These are phyloP conservation scores for Madurella fahalii DNA, from an alignment of 2,329 filamentous ascomycete species.

Conservation along the genomic window DNA sequence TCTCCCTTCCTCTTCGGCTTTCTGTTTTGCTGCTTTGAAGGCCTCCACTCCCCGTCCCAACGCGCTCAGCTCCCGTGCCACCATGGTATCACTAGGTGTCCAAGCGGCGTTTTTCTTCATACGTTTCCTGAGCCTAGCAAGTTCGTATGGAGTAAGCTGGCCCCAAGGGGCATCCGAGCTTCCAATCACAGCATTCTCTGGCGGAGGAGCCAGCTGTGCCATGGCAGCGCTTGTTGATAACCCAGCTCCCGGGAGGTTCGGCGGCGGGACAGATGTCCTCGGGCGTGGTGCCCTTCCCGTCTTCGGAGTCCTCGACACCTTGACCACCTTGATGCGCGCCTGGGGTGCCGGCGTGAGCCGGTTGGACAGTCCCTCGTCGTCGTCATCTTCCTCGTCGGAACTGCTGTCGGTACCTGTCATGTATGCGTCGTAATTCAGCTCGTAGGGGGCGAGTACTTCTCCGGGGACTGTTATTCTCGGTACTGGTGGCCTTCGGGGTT, in stretches of 20 bases:
- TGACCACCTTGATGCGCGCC: conserved; percentile 50
- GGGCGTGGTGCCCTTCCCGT: conserved; percentile 43
- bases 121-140: conserved; percentile 68
- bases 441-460: conserved; percentile 62
- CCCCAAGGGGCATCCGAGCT: conserved; percentile 62
- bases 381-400: conserved; percentile 48
- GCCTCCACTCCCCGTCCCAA: conserved; percentile 64
- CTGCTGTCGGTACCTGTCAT: conserved; percentile 51
- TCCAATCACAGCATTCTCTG: conserved; percentile 55
- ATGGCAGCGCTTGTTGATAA: conserved; percentile 39
- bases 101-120: conserved; percentile 92
- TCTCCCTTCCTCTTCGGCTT: conserved; percentile 62
- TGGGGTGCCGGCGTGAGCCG: conserved; percentile 32
- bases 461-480: conserved; percentile 62
- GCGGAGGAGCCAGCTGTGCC: conserved; percentile 51
- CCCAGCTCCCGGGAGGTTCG: conserved; percentile 10
- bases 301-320: conserved; percentile 23
- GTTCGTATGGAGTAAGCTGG: conserved; percentile 60
- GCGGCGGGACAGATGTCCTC: conserved; percentile 23
- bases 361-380: conserved; percentile 37
- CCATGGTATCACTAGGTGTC: conserved; percentile 83
- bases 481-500: conserved; percentile 42
- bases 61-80: conserved; percentile 69
- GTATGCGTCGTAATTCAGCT: conserved; percentile 58
- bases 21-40: conserved; percentile 57